phyloP scores from a whole-genome alignment of 345 rosid genomes.

The Fremontodendron californicum region DNA sequence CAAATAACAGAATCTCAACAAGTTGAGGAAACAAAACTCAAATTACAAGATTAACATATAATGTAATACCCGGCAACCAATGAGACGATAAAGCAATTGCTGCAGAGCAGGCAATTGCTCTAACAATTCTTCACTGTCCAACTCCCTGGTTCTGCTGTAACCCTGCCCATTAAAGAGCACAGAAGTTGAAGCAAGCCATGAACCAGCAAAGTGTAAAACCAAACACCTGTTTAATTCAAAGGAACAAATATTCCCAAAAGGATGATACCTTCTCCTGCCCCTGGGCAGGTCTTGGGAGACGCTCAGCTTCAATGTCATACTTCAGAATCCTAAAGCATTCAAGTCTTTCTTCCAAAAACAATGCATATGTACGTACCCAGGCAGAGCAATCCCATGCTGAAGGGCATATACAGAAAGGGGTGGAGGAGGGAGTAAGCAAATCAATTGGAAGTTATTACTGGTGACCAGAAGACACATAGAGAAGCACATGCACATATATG shows the following conservation, averaged over 20 bases:
- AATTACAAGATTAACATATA: constrained; percentile 8
- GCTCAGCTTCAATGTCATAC: constrained; percentile 95
- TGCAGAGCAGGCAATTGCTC: constrained; percentile 90
- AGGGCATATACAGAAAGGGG: neutral
- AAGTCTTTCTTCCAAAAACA: constrained; percentile 90
- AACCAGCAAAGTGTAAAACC: constrained; percentile 11
- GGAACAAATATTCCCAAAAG: neutral
- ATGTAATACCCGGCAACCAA: constrained; percentile 81
- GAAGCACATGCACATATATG: neutral
- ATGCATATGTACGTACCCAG: constrained; percentile 97
- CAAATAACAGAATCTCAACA: neutral
- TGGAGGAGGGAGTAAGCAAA: neutral
- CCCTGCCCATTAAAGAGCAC: constrained; percentile 50
- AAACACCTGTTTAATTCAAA: neutral
- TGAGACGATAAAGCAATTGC: constrained; percentile 83
- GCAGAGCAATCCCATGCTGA: constrained; percentile 99
- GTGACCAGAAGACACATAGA: neutral
- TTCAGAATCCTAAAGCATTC: constrained; percentile 86
- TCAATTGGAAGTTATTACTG: neutral
- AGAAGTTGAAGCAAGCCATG: neutral
- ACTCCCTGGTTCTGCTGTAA: constrained; percentile 80
- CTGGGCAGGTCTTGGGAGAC: constrained; percentile 70
- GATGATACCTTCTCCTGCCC: constrained; percentile 77
- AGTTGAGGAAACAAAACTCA: constrained; percentile 6
- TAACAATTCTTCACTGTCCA: constrained; percentile 74